Evolutionary conservation across 2,329 filamentous ascomycete genomes (phyloP), one percentile per base, ranked within the genome.

Genomic region (Venturiaceae sp.): DNA sequence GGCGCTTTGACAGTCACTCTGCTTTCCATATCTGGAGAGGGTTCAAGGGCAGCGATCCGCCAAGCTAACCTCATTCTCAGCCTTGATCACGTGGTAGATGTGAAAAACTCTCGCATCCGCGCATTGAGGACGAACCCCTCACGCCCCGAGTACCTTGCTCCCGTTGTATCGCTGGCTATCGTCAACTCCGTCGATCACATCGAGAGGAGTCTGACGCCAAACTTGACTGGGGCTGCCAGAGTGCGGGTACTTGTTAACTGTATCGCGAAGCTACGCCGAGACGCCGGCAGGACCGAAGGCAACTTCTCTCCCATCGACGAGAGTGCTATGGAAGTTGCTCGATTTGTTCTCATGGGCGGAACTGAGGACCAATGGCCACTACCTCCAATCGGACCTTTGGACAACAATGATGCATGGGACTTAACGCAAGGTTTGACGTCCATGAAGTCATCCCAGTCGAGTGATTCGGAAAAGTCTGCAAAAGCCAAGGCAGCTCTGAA

Each of bases 161-260:
- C 58, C 7, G 28, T 57, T 9, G 59, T 60, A 26, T 60, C 53
- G 21, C 28, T 60, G 13, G 58, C 46, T 16, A 39, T 57, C 14
- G 30, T 41, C 28, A 60, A 60, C 41, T 36, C 58, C 23, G 55
- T 60, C 16, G 58, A 60, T 8, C 58, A 60, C 58, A 44, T 60
- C 39, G 58, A 59, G n/a, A 34, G 39, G 14, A 56, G 52, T 21
- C 21, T 58, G 9, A 50, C 53, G 9, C 26, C 52, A 47, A 34
- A 30, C 8, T 16, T 55, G 19, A n/a, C 26, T 37, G 58, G 58
- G 19, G 26, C 16, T 26, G 26, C 58, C 26, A 56, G 50, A 32
- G 14, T 58, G 1, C 57, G 50, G 11, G 33, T 53, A 9, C 39
- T 53, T 26, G 57, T 58, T 23, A 39, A 21, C 21, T 58, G 57